These are phyloP conservation scores for Linum trigynum DNA, from an alignment of 345 rosid genomes.

Conservation along the genomic window DNA sequence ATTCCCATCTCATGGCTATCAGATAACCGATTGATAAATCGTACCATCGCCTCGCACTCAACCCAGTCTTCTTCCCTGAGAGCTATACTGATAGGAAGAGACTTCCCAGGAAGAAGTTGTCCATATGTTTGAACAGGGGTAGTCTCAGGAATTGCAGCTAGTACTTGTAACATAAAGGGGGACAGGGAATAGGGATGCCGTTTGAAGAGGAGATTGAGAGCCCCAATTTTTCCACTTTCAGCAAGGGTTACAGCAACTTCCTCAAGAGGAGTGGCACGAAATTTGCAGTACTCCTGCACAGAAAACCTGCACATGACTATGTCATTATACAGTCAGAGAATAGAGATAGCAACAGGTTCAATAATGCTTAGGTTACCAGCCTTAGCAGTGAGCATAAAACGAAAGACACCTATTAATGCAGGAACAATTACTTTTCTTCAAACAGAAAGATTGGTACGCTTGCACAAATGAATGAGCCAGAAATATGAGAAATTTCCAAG, in stretches of 20 bases:
- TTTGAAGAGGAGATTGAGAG: slow-evolving; percentile 81
- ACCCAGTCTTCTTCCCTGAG: slow-evolving; percentile 97
- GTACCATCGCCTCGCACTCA: slow-evolving; percentile 74
- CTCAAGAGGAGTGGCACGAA: slow-evolving; percentile 54
- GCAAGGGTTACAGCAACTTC: slow-evolving; percentile 71
- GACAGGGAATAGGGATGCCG: slow-evolving; percentile 83
- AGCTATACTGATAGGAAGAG: slow-evolving; percentile 50
- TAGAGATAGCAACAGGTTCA: slow-evolving; percentile 16
- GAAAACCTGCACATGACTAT: slow-evolving; percentile 64
- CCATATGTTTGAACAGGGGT: slow-evolving; percentile 69
- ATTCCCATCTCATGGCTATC: slow-evolving; percentile 33
- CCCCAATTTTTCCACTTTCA: slow-evolving; percentile 93
- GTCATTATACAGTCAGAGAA: slow-evolving; percentile 36
- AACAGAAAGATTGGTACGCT: no score
- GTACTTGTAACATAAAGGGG: slow-evolving; percentile 51
- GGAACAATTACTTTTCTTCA: no score
- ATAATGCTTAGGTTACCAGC: not conserved
- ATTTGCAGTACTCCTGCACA: slow-evolving; percentile 73
- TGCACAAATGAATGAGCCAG: no score
- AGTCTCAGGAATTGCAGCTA: slow-evolving; percentile 88
- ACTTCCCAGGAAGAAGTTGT: slow-evolving; percentile 92
- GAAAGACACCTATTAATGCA: not conserved
- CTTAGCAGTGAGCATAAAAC: not conserved
- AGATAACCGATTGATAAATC: slow-evolving; percentile 47
- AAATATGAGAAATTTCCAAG: no score